Percentiles rank a stretch among this genome's conserved stretches.
Conservation (phyloP, 2,329 filamentous ascomycete species). For the Talaromyces sp. region DNA sequence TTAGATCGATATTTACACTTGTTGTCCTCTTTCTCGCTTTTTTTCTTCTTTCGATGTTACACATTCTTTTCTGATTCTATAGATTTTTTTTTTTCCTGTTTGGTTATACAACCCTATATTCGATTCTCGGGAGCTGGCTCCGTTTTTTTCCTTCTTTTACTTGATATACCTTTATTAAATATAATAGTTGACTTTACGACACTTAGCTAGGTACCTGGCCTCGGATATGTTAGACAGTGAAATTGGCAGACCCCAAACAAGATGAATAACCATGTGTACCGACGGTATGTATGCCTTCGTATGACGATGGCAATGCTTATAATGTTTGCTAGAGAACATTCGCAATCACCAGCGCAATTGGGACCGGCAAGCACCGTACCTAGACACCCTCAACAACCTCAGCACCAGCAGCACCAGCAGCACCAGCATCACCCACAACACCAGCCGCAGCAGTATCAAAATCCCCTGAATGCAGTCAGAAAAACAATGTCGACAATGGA, state of each 20-base stretch:
- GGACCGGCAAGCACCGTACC: neutral
- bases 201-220: neutral
- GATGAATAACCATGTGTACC: slow-evolving; percentile 10
- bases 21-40: neutral
- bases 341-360: neutral
- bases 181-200: neutral
- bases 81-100: neutral
- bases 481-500: slow-evolving; percentile 20
- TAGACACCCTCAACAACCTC: neutral
- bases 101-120: neutral
- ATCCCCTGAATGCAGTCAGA: slow-evolving; percentile 35
- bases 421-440: neutral
- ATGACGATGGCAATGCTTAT: neutral
- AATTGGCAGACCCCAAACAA: neutral
- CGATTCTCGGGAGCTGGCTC: slow-evolving; percentile 2
- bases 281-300: neutral
- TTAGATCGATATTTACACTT: neutral
- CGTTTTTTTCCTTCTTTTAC: neutral
- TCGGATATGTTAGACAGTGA: neutral
- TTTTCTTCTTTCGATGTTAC: neutral
- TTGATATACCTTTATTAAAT: neutral
- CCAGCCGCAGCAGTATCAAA: neutral
- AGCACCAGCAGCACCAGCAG: neutral
- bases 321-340: neutral
- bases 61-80: neutral